Conservation (phyloP, 768 basidiomycete genomes). For the Termitomyces sp. region DNA sequence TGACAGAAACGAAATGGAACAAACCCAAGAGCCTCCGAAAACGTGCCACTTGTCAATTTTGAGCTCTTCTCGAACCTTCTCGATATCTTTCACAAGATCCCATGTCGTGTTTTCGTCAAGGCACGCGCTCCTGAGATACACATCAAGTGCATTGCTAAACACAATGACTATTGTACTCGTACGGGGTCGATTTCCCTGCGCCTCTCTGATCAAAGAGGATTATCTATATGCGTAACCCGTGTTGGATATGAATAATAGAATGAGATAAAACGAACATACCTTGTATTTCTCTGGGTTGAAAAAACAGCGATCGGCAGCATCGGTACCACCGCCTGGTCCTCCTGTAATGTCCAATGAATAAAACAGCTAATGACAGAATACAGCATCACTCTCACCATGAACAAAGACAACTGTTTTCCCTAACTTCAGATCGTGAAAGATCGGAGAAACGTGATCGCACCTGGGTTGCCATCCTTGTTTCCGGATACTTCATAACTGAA, state of each 20-base stretch:
- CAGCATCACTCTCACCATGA: slow-evolving; percentile 44
- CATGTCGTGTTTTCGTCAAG: slow-evolving; percentile 90
- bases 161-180: slow-evolving; percentile 19
- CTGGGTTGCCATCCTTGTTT: slow-evolving; percentile 70
- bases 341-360: slow-evolving; percentile 29
- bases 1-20: slow-evolving; percentile 10
- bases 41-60: slow-evolving; percentile 86
- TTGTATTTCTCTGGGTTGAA: slow-evolving; percentile 87
- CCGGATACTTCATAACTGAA: slow-evolving; percentile 78
- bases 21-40: slow-evolving; percentile 91
- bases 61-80: slow-evolving; percentile 72
- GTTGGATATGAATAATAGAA: background rate
- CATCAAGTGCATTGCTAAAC: background rate
- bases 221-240: slow-evolving; percentile 40
- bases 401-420: slow-evolving; percentile 61
- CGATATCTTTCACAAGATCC: slow-evolving; percentile 89
- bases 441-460: slow-evolving; percentile 27
- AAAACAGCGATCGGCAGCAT: slow-evolving; percentile 64
- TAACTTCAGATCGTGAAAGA: background rate
- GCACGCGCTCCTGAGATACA: slow-evolving; percentile 51
- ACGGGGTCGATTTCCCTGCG: slow-evolving; percentile 83
- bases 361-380: background rate
- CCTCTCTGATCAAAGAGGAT: slow-evolving; percentile 90
- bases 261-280: slow-evolving; percentile 25
- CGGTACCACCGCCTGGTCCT: slow-evolving; percentile 78